Evolutionary conservation across 176 grass and related monocot genomes (phyloP), one percentile per base, ranked within the genome.

Genomic region (Paspalum vaginatum): DNA sequence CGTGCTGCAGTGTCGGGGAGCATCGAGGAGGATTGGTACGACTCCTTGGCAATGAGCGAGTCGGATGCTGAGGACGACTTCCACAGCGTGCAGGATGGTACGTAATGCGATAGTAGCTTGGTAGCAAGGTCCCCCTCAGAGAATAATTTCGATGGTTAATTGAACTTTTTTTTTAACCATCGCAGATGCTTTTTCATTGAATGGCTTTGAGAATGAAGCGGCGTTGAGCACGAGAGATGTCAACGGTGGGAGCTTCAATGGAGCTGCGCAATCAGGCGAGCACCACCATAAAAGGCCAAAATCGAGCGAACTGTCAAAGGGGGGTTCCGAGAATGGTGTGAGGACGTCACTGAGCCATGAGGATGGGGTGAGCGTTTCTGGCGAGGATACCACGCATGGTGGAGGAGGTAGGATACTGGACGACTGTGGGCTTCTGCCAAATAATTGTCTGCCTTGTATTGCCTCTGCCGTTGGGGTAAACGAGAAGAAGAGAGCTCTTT

Each of bases 61-160:
- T 93, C 91, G 0, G 97, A 99, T 27, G 79, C 84, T 9, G 97
- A 99, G 71, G 97, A 99, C 55, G 97, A 99, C 65, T 99, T 93
- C 88, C 81, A 91, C 57, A 99, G 97, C 77, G 84, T 99, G 79
- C 93, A 91, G 44, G 97, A 90, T 40, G 97, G 96, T 99, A 95
- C 77, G 26, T 41, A 71, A 59, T 82, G 68, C 50, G 7, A 1
- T 55, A 41, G 0, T 12, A 66, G 18, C 76, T 47, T 66, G 37
- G 8, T 79, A 68, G 39, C 15, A 18, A 32, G 44, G 27, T 32
- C 63, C 47, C 74, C 56, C 4, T 0, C 15, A 3, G 16, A 12
- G 12, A 4, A 26, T 69, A 68, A 50, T 81, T 77, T 44, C 11
- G 64, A 21, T 59, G 47, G 27, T 32, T 54, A 2, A 11, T 41